Percentiles rank a stretch among this genome's conserved stretches.
phyloP scores from a whole-genome alignment of 768 basidiomycete genomes.

The Tephrocybe sp. region DNA sequence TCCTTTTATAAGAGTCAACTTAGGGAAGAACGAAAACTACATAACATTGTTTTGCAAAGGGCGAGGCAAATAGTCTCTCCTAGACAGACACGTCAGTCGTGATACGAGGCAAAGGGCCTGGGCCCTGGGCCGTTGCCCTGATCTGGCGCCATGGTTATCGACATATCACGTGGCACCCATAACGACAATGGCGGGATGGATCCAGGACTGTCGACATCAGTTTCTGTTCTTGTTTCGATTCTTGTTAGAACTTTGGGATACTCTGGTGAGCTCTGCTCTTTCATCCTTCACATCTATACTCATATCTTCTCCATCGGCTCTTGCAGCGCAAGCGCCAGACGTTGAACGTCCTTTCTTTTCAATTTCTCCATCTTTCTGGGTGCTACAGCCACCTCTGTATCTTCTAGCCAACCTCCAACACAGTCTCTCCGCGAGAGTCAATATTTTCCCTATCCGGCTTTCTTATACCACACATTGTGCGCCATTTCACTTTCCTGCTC shows the following conservation, averaged over 20 bases:
- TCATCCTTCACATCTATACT: slow-evolving; percentile 15
- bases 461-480: slow-evolving; percentile 5
- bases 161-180: slow-evolving; percentile 14
- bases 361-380: slow-evolving; percentile 28
- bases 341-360: slow-evolving; percentile 65
- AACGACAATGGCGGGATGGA: slow-evolving; percentile 1
- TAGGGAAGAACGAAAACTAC: too few relatives aligned
- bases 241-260: slow-evolving; percentile 10
- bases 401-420: slow-evolving; percentile 26
- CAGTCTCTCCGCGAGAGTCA: slow-evolving; percentile 51
- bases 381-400: slow-evolving; percentile 42
- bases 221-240: slow-evolving; percentile 2
- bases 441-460: slow-evolving; percentile 6
- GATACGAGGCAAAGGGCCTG: too few relatives aligned
- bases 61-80: too few relatives aligned
- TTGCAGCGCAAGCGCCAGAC: slow-evolving; percentile 54
- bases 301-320: slow-evolving; percentile 30
- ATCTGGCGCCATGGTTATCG: background rate
- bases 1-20: too few relatives aligned
- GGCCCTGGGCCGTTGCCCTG: too few relatives aligned
- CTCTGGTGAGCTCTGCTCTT: slow-evolving; percentile 18
- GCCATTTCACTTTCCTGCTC: background rate
- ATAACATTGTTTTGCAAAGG: too few relatives aligned
- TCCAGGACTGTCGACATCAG: background rate
- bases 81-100: too few relatives aligned